These are phyloP conservation scores for Pseudogymnoascus sp. DNA, from an alignment of 2,329 filamentous ascomycete species.

Conservation along the genomic window DNA sequence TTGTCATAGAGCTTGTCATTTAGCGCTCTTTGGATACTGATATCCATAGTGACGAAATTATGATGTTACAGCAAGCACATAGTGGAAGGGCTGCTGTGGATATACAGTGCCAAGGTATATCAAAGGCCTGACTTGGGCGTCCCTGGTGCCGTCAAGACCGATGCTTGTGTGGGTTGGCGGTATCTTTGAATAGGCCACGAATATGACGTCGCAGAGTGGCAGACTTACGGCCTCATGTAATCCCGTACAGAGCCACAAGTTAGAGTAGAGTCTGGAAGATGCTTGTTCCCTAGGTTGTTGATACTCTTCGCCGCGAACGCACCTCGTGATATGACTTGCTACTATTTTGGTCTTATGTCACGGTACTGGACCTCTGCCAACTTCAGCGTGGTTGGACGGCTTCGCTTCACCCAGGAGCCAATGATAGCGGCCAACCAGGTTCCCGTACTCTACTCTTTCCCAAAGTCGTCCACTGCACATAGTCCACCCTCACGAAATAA, in stretches of 20 bases:
- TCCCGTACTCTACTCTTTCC: not conserved
- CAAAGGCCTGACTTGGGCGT: not conserved
- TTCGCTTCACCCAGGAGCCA: constrained; percentile 1
- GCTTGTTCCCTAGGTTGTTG: not conserved
- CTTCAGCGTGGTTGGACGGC: constrained; percentile 1
- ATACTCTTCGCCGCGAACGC: not conserved
- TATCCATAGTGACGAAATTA: constrained; percentile 56
- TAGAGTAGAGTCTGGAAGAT: not conserved
- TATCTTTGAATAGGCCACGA: not conserved
- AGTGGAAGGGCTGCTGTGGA: constrained; percentile 1
- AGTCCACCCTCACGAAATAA: not conserved
- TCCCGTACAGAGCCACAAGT: not conserved
- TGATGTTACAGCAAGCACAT: constrained; percentile 5
- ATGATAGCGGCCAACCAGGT: not conserved
- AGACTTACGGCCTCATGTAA: not conserved
- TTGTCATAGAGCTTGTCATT: constrained; percentile 99
- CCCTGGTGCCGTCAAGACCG: not conserved
- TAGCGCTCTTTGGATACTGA: constrained; percentile 77
- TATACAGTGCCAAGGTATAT: not conserved
- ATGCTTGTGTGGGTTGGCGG: not conserved
- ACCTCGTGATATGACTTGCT: constrained; percentile 3
- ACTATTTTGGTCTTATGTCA: constrained; percentile 6
- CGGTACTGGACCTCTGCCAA: not conserved
- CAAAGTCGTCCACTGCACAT: not conserved
- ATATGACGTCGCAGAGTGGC: constrained; percentile 1